Evolutionary conservation across 257 asterid species (phyloP).

Genomic region (Nicotiana paniculata): DNA sequence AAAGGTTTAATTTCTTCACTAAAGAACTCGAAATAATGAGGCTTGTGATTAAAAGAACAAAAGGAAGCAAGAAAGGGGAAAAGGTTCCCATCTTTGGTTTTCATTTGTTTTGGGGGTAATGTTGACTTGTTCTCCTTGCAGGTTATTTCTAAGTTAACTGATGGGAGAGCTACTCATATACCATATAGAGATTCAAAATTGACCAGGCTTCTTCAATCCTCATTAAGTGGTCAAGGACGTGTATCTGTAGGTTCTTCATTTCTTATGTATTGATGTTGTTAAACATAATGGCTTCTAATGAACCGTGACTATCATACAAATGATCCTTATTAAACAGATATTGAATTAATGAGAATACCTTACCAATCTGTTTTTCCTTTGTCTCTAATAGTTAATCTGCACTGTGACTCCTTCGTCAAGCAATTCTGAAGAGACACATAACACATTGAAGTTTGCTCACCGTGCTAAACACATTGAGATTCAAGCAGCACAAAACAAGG

Average conservation of each 20-base stretch:
- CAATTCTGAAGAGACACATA: slow-evolving; percentile 97
- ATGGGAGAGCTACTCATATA: slow-evolving; percentile 77
- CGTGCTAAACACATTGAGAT: slow-evolving; percentile 98
- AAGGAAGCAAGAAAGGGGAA: not conserved
- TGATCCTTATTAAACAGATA: not conserved
- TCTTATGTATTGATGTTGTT: slow-evolving; percentile 2
- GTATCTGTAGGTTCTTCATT: slow-evolving; percentile 69
- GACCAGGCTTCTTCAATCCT: slow-evolving; percentile 97
- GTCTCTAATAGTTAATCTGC: slow-evolving; percentile 73
- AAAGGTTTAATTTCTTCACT: not conserved
- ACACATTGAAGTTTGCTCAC: slow-evolving; percentile 97
- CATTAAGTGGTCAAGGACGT: slow-evolving; percentile 97
- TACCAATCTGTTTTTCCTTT: slow-evolving; percentile 3
- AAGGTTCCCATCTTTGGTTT: not conserved
- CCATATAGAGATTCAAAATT: slow-evolving; percentile 97
- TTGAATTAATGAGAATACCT: not conserved
- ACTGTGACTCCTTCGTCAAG: slow-evolving; percentile 94
- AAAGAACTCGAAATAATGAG: not conserved
- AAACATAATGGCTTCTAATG: not conserved
- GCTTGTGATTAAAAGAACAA: not conserved
- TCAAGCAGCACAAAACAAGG: slow-evolving; percentile 95
- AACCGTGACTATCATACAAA: slow-evolving; percentile 1
- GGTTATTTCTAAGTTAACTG: slow-evolving; percentile 96
- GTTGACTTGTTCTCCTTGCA: slow-evolving; percentile 33
- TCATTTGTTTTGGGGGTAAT: not conserved